Percentiles rank a stretch among this genome's conserved stretches.
Conservation (phyloP, 768 basidiomycete genomes). For the Crassisporium funariophilum region DNA sequence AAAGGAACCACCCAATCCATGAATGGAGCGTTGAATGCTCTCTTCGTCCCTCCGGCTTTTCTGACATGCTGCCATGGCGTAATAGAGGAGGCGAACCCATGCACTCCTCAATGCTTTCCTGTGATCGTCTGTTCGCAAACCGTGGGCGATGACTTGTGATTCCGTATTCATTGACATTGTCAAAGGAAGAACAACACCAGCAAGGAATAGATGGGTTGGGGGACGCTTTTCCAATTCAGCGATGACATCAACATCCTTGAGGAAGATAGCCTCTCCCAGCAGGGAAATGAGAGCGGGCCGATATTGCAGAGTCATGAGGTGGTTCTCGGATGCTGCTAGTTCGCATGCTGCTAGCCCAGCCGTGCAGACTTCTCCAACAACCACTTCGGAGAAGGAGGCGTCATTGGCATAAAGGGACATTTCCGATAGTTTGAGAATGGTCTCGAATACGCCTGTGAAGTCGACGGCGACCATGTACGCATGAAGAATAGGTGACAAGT, state of each 20-base stretch:
- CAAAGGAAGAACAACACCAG: slow-evolving; percentile 65
- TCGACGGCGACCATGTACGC: slow-evolving; percentile 51
- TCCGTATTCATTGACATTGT: slow-evolving; percentile 54
- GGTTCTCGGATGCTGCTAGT: slow-evolving; percentile 42
- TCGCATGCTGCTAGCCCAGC: slow-evolving; percentile 52
- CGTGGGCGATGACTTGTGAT: slow-evolving; percentile 42
- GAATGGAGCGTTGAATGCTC: slow-evolving; percentile 12
- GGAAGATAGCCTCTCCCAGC: slow-evolving; percentile 45
- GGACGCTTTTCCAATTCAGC: slow-evolving; percentile 55
- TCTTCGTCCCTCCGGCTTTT: slow-evolving; percentile 28
- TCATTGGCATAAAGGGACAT: slow-evolving; percentile 56
- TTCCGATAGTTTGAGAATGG: slow-evolving; percentile 45
- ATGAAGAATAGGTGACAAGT: slow-evolving; percentile 57
- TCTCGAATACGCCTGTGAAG: slow-evolving; percentile 59
- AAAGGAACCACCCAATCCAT: slow-evolving; percentile 20
- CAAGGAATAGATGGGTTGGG: slow-evolving; percentile 62
- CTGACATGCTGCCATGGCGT: slow-evolving; percentile 57
- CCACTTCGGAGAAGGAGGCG: slow-evolving; percentile 45
- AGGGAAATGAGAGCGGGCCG: slow-evolving; percentile 42
- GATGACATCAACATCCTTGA: slow-evolving; percentile 55
- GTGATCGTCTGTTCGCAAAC: slow-evolving; percentile 44
- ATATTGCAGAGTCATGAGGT: slow-evolving; percentile 41
- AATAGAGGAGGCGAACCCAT: slow-evolving; percentile 67
- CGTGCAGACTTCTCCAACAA: slow-evolving; percentile 47
- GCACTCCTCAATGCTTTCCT: slow-evolving; percentile 46